A percentile compares a stretch with the other conserved stretches of the same genome.
Conservation (phyloP, 2,329 filamentous ascomycete species). For the Fusarium falciforme region DNA sequence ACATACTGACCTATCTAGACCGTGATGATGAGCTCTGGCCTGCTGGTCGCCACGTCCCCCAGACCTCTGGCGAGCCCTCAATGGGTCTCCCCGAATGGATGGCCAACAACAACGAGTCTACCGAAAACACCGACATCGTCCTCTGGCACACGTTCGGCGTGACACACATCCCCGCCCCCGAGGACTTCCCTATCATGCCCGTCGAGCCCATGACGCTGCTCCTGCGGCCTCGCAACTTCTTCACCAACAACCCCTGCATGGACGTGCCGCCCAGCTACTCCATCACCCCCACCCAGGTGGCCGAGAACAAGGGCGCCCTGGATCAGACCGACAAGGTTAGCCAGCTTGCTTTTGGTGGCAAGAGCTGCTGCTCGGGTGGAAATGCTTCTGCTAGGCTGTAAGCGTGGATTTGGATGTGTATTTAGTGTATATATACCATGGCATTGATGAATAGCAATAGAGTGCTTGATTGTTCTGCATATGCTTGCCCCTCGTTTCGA, state of each 20-base stretch:
- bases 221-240: slow-evolving; percentile 85
- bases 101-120: slow-evolving; percentile 72
- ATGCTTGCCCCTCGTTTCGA: neutral
- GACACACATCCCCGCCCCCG: slow-evolving; percentile 88
- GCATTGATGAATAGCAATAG: slow-evolving; percentile 1
- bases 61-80: slow-evolving; percentile 84
- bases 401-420: neutral
- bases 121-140: slow-evolving; percentile 87
- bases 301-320: slow-evolving; percentile 35
- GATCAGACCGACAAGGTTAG: slow-evolving; percentile 40
- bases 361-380: slow-evolving; percentile 27
- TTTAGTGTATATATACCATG: slow-evolving; percentile 1
- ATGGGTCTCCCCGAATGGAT: slow-evolving; percentile 82
- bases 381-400: slow-evolving; percentile 31
- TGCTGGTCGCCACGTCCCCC: slow-evolving; percentile 87
- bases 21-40: slow-evolving; percentile 85
- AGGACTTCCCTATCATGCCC: slow-evolving; percentile 95
- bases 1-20: too few species aligned
- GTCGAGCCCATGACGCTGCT: slow-evolving; percentile 86
- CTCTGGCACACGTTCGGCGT: slow-evolving; percentile 96
- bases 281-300: slow-evolving; percentile 45
- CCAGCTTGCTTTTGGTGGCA: slow-evolving; percentile 41
- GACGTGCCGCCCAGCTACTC: slow-evolving; percentile 75
- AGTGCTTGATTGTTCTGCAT: neutral
- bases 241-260: slow-evolving; percentile 80